phyloP scores from a whole-genome alignment of 441 rosid genomes.

The Bocquillonia castaneifolia region DNA sequence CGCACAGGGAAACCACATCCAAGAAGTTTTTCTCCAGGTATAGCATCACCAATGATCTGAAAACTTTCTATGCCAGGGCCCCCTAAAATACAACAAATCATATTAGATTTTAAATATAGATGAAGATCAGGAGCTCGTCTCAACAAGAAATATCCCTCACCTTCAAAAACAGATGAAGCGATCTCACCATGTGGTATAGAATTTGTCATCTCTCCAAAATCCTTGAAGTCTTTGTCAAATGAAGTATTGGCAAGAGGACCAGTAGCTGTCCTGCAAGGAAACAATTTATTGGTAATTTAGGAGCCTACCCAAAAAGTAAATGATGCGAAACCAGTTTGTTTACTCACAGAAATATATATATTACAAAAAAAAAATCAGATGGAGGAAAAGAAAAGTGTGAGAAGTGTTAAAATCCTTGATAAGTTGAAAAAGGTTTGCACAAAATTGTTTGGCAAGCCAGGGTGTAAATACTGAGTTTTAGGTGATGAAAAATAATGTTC shows the following conservation, averaged over 20 bases:
- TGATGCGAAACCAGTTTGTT: neutral
- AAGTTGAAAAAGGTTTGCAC: neutral
- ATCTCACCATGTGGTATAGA: slow-evolving; percentile 29
- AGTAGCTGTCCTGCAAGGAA: slow-evolving; percentile 30
- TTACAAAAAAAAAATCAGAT: neutral
- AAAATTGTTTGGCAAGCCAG: neutral
- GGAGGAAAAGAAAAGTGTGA: neutral
- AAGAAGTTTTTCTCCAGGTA: slow-evolving; percentile 88
- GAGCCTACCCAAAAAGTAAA: neutral
- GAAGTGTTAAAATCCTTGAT: neutral
- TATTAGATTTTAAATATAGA: slow-evolving; percentile 27
- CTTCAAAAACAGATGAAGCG: slow-evolving; percentile 41
- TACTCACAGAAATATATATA: neutral
- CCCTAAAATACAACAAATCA: slow-evolving; percentile 37
- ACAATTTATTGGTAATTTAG: slow-evolving; percentile 9
- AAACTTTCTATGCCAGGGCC: slow-evolving; percentile 92
- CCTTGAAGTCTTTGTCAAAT: slow-evolving; percentile 23
- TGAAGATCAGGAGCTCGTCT: slow-evolving; percentile 19
- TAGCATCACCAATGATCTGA: slow-evolving; percentile 86
- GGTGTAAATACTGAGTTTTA: neutral
- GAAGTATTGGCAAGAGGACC: slow-evolving; percentile 29
- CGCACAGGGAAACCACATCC: slow-evolving; percentile 91
- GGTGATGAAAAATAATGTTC: neutral
- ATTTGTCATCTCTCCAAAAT: slow-evolving; percentile 28
- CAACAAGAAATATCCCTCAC: slow-evolving; percentile 29